A percentile compares a stretch with the other conserved stretches of the same genome.
These are phyloP conservation scores for Oryza meridionalis DNA, from an alignment of 176 grass and related monocot species.

Conservation along the genomic window DNA sequence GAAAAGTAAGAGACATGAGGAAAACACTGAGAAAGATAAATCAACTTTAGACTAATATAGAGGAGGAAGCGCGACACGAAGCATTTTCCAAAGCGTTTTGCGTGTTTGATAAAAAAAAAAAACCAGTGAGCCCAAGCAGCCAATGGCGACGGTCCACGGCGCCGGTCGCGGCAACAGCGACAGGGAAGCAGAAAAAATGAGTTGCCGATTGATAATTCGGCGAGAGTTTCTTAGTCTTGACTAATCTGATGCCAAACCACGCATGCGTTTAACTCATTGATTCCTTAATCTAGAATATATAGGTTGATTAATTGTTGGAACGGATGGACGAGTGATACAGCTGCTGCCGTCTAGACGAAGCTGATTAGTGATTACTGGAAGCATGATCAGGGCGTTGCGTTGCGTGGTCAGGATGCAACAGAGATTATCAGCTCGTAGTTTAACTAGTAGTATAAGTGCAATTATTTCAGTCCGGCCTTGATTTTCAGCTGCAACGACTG, in stretches of 20 bases:
- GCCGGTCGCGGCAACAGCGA: neutral
- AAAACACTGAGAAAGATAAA: no score
- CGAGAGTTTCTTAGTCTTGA: neutral
- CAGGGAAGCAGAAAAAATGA: neutral
- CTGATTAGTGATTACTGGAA: neutral
- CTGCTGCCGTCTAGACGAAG: neutral
- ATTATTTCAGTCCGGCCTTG: neutral
- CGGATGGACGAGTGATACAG: neutral
- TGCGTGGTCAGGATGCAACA: slow-evolving; percentile 13
- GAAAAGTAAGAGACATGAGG: no score
- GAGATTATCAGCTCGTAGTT: neutral
- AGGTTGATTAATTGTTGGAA: neutral
- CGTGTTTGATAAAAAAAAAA: no score
- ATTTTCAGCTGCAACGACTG: neutral
- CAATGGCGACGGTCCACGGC: neutral
- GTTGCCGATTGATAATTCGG: neutral
- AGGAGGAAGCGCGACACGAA: no score
- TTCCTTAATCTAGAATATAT: neutral
- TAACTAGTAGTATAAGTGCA: neutral
- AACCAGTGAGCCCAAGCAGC: neutral
- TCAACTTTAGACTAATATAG: no score
- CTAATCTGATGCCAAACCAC: neutral
- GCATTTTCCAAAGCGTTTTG: no score
- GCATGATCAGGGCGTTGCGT: neutral
- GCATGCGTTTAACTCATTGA: neutral